Conservation (phyloP, 2,329 filamentous ascomycete species). For the Podosphaera xanthii region DNA sequence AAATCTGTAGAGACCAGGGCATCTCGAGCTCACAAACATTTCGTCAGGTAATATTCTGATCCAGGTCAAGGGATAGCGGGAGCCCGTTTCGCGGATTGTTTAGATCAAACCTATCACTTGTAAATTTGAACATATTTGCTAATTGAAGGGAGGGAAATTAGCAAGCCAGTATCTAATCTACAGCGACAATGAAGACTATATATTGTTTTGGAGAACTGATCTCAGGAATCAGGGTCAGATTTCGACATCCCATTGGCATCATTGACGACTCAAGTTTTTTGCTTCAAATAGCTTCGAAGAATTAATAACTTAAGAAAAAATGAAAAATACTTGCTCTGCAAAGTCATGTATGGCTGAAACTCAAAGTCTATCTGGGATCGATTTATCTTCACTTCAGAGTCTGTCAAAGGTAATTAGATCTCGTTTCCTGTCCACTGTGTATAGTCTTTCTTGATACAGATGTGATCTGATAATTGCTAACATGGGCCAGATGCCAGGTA, state of each 20-base stretch:
- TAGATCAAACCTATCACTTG: neutral
- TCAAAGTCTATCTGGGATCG: neutral
- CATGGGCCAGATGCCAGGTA: constrained; percentile 22
- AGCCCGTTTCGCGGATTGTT: too few species aligned
- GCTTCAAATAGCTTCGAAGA: neutral
- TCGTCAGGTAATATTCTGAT: neutral
- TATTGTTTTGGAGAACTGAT: neutral
- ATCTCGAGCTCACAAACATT: neutral
- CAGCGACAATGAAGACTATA: neutral
- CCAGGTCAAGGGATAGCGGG: neutral
- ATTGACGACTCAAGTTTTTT: neutral
- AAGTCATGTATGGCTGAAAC: neutral
- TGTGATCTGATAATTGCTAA: constrained; percentile 3
- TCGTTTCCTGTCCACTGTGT: constrained; percentile 6
- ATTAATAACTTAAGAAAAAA: neutral
- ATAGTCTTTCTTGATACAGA: constrained; percentile 2
- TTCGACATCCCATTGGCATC: neutral
- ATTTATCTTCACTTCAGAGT: constrained; percentile 1
- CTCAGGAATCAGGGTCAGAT: neutral
- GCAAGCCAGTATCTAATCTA: too few species aligned
- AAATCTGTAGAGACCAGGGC: neutral
- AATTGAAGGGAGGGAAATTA: too few species aligned
- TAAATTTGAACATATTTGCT: neutral
- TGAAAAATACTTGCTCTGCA: neutral
- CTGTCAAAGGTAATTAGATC: neutral